phyloP scores from a whole-genome alignment of 1,284 basidiomycete species.

The Pterula multifida region DNA sequence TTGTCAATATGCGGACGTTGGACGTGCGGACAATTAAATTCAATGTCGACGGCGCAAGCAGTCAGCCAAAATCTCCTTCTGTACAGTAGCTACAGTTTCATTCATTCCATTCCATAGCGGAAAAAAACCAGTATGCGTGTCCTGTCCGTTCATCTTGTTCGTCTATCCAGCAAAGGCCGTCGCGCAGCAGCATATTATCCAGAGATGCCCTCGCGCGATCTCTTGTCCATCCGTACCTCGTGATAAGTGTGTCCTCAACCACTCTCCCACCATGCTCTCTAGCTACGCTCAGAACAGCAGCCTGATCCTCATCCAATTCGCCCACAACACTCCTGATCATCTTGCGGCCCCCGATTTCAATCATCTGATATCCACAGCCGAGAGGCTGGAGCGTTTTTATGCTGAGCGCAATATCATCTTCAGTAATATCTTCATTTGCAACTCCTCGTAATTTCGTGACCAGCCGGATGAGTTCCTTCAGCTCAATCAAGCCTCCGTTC shows the following conservation, averaged over 20 bases:
- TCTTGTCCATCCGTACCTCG: constrained; percentile 62
- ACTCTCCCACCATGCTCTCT: constrained; percentile 55
- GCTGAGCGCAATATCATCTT: constrained; percentile 77
- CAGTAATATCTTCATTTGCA: constrained; percentile 52
- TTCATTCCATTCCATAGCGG: constrained; percentile 68
- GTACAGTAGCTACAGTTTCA: not conserved
- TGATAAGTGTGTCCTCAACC: constrained; percentile 45
- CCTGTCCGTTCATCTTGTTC: constrained; percentile 61
- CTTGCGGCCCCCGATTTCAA: constrained; percentile 58
- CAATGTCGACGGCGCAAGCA: not conserved
- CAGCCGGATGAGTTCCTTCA: constrained; percentile 74
- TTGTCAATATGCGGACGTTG: constrained; percentile 42
- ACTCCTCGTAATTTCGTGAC: constrained; percentile 68
- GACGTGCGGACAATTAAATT: constrained; percentile 26
- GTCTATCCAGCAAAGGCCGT: constrained; percentile 93
- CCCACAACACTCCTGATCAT: constrained; percentile 66
- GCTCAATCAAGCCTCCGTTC: constrained; percentile 88
- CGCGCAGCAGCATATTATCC: constrained; percentile 81
- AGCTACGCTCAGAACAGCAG: constrained; percentile 64
- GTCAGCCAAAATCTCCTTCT: not conserved
- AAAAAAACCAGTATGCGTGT: constrained; percentile 71
- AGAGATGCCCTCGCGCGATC: constrained; percentile 70
- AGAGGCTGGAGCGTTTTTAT: constrained; percentile 85
- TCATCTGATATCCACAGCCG: constrained; percentile 80
- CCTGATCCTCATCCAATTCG: constrained; percentile 76